phyloP scores from a whole-genome alignment of 495 filamentous ascomycete species.

The Ramalina intermedia region DNA sequence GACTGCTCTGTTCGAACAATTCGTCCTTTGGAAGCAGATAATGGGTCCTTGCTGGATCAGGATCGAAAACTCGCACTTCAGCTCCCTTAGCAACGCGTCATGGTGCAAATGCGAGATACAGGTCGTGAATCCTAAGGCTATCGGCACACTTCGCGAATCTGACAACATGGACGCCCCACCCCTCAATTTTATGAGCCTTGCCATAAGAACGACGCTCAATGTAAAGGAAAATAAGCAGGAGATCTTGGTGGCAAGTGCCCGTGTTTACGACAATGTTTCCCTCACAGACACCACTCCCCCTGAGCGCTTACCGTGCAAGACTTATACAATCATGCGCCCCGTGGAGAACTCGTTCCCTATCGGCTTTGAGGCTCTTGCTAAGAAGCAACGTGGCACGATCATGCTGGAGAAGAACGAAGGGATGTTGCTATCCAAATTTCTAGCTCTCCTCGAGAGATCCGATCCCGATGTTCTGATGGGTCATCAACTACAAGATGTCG shows the following conservation, averaged over 20 bases:
- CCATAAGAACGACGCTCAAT: constrained; percentile 77
- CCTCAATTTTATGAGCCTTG: constrained; percentile 85
- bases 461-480: constrained; percentile 92
- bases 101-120: constrained; percentile 93
- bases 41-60: constrained; percentile 97
- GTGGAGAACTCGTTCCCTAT: constrained; percentile 58
- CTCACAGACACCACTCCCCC: constrained; percentile 76
- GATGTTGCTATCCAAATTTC: constrained; percentile 69
- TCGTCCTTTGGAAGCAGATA: constrained; percentile 93
- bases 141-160: constrained; percentile 54
- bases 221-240: constrained; percentile 93
- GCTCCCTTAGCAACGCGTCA: constrained; percentile 74
- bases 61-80: constrained; percentile 72
- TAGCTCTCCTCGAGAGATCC: constrained; percentile 70
- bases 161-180: constrained; percentile 72
- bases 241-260: constrained; percentile 75
- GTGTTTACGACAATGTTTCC: constrained; percentile 82
- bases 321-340: constrained; percentile 84
- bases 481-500: constrained; percentile 93
- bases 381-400: constrained; percentile 56
- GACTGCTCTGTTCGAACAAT: constrained; percentile 90
- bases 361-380: constrained; percentile 65
- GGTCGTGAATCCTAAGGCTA: constrained; percentile 56
- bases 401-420: constrained; percentile 70
- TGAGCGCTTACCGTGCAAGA: constrained; percentile 75